A percentile compares a stretch with the other conserved stretches of the same genome.
phyloP scores from a whole-genome alignment of 257 asterid species.

The Asclepias syriaca region DNA sequence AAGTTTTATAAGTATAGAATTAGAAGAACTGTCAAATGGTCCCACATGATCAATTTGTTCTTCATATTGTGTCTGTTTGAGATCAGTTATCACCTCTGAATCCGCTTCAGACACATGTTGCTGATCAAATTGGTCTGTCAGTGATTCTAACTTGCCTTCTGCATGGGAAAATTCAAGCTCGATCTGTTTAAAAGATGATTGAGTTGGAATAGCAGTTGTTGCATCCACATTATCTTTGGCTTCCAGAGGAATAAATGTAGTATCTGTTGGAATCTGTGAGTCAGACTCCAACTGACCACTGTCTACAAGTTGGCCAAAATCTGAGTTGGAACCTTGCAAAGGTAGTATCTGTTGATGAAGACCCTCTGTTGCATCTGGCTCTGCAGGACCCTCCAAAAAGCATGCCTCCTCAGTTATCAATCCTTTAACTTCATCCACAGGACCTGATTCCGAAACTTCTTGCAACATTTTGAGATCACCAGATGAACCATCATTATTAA shows the following conservation, averaged over 20 bases:
- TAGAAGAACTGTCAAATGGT: constrained; percentile 16
- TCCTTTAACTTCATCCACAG: constrained; percentile 29
- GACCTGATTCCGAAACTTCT: constrained; percentile 30
- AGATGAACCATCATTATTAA: constrained; percentile 22
- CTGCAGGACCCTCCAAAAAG: constrained; percentile 24
- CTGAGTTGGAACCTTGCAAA: constrained; percentile 17
- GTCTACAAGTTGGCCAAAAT: constrained; percentile 13
- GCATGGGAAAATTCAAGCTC: constrained; percentile 32
- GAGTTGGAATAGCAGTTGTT: constrained; percentile 21
- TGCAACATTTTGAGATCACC: constrained; percentile 21
- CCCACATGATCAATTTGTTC: constrained; percentile 28
- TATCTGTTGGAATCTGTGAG: constrained; percentile 18
- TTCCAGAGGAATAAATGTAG: constrained; percentile 21
- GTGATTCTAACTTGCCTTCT: constrained; percentile 33
- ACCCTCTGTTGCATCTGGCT: constrained; percentile 33
- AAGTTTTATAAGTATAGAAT: constrained; percentile 20
- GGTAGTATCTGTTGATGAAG: constrained; percentile 28
- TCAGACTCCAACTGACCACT: constrained; percentile 25
- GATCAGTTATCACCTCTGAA: constrained; percentile 25
- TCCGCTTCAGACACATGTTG: constrained; percentile 17
- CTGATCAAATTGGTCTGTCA: constrained; percentile 21
- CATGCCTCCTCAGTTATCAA: constrained; percentile 22
- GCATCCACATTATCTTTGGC: constrained; percentile 24
- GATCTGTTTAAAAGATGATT: constrained; percentile 28
- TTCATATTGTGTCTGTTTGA: constrained; percentile 23